Evolutionary conservation across 768 basidiomycete genomes (phyloP), one percentile per base, ranked within the genome.

Genomic region (Tulasnella sp.): DNA sequence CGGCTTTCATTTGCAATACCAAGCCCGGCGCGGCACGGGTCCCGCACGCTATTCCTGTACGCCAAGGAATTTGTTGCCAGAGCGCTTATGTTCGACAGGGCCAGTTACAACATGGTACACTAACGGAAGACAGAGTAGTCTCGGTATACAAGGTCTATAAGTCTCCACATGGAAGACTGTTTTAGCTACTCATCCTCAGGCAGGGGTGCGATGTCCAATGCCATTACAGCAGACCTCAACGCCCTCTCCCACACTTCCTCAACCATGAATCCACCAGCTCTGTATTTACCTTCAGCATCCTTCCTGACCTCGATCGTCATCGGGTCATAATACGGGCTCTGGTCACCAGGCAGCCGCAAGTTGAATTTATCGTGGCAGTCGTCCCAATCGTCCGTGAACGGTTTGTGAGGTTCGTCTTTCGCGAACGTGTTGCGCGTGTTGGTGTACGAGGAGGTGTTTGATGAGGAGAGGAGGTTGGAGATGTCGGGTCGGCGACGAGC

Each of bases 201-300:
- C 28, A 81, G 22, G 6, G 92, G 91, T 46, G 88, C 84, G 44
- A 94, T 83, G 81, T 94, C 93, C 81, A 96, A 85, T 0, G 90
- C 94, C 50, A 92, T 91, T 34, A 96, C 92, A 7, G 94, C 92
- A 82, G 85, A 90, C 80, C 93, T 87, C 80, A 97, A 84, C 18
- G 94, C 94, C 78, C 95, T 88, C 83, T 93, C 93, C 95, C 95
- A 96, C 72, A 93, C 94, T 84, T 96, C 93, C 81, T 94, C 91
- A 5, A 94, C 88, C 82, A 87, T 88, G 84, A 95, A 97, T 12
- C 96, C 96, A 11, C 95, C 96, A 31, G 91, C 95, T 64, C 92
- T 88, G 92, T 93, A 93, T 24, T 37, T 91, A 20, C 93, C 93
- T 81, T 93, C 93, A 80, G 90, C 86, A 84, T 95, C 94, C 83